Conservation (phyloP, 1,284 basidiomycete genomes). For the Rugosomyces carneus region DNA sequence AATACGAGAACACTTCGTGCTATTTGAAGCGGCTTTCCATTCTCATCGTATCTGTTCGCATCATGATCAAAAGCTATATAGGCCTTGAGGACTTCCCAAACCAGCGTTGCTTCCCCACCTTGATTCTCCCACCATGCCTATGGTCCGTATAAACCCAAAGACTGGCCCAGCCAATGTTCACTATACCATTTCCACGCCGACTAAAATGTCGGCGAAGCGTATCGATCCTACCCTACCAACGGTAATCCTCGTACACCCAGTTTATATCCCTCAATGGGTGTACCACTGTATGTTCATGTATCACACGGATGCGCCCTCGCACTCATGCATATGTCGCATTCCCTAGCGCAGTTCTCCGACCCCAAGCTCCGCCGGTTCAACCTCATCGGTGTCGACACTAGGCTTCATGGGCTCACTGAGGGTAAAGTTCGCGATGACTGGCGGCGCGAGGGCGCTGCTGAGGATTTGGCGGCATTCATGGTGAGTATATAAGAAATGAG, state of each 20-base stretch:
- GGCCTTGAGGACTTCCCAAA: background rate
- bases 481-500: conserved; percentile 15
- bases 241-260: conserved; percentile 29
- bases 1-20: background rate
- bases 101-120: background rate
- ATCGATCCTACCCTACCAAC: conserved; percentile 27
- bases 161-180: conserved; percentile 23
- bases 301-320: background rate
- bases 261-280: conserved; percentile 25
- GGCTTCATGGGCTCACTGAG: conserved; percentile 27
- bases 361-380: conserved; percentile 30
- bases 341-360: conserved; percentile 29
- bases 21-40: background rate
- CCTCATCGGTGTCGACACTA: conserved; percentile 26
- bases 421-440: conserved; percentile 21
- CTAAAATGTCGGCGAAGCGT: conserved; percentile 18
- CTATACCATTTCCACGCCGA: conserved; percentile 31
- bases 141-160: conserved; percentile 23
- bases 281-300: conserved; percentile 26
- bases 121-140: conserved; percentile 21
- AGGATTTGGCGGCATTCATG: conserved; percentile 31
- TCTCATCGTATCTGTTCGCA: background rate
- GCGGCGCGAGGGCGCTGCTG: conserved; percentile 24
- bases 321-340: background rate
- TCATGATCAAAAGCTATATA: background rate